These are phyloP conservation scores for Podila clonocystis DNA, from an alignment of 192 early-diverging fungal species.

Conservation along the genomic window DNA sequence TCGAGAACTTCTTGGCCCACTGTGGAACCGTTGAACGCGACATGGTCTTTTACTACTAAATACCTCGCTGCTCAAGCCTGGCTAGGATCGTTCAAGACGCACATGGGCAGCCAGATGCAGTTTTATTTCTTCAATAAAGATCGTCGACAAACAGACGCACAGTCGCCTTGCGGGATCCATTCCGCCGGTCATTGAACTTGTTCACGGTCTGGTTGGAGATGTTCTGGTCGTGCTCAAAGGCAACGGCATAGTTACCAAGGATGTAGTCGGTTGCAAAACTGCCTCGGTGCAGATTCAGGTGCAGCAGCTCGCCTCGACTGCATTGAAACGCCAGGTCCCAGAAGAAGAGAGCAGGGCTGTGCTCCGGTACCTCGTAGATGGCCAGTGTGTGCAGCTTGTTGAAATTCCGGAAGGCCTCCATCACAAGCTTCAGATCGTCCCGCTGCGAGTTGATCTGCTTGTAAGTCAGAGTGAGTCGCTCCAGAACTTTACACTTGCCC, in stretches of 20 bases:
- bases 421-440: constrained; percentile 48
- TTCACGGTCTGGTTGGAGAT: constrained; percentile 33
- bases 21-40: too few relatives aligned
- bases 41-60: too few relatives aligned
- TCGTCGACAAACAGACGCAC: constrained; percentile 36
- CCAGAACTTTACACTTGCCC: constrained; percentile 21
- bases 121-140: constrained; percentile 1
- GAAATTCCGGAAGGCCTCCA: constrained; percentile 49
- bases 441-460: constrained; percentile 46
- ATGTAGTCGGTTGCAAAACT: constrained; percentile 35
- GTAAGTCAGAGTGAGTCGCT: constrained; percentile 37
- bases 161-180: constrained; percentile 24
- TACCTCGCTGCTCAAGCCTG: too few relatives aligned
- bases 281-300: constrained; percentile 38
- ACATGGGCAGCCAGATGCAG: too few relatives aligned
- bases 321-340: constrained; percentile 49
- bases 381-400: constrained; percentile 11
- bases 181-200: constrained; percentile 41
- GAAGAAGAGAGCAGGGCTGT: constrained; percentile 46
- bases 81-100: too few relatives aligned
- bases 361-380: constrained; percentile 41
- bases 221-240: constrained; percentile 35
- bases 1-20: too few relatives aligned
- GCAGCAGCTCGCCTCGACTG: constrained; percentile 11
- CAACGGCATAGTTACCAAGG: constrained; percentile 38